Evolutionary conservation across 139 green algal species (phyloP), one percentile per base, ranked within the genome.

Genomic region (Pycnococcus provasolii): DNA sequence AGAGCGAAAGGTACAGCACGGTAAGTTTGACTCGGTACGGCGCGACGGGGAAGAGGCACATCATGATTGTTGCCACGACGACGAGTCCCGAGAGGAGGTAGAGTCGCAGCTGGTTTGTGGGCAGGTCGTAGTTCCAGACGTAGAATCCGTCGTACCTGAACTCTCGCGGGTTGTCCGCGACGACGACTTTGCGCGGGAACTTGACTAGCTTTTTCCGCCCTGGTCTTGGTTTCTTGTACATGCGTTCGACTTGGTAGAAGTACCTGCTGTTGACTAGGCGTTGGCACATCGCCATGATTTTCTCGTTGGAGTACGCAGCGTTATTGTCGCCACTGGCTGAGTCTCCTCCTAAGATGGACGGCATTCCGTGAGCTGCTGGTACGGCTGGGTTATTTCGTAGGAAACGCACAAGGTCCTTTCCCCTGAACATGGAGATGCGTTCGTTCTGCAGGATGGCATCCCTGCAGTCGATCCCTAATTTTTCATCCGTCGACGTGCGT

Each of bases 1-100:
- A 9, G 8, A 62, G 8, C n/a, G n/a, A 62, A 8, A 62, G 26
- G 55, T 62, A 62, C n/a, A 62, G 55, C 26, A 62, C 55, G 55
- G n/a, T 45, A 9, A 62, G 55, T 26, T 13, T 8, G 8, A 41
- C 11, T 26, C 55, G 42, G 8, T 45, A 9, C 8, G 55, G 55
- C 8, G 26, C 39, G 8, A 62, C 7, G 8, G 55, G 55, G 55
- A 62, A 62, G 15, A 62, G 55, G 55, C 55, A 62, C n/a, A 15
- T 45, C 55, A 15, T 26, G 55, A 62, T 62, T 15, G 55, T 62
- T 15, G 42, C 8, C 15, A 41, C 8, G 15, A 26, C n/a, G 55
- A 62, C n/a, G 55, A 15, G n/a, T 13, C 15, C 8, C 55, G 42
- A 15, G 55, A 41, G 8, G 55, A 62, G 55, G 55, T 26, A 26